Evolutionary conservation across 768 basidiomycete species (phyloP).

Genomic region (Lactarius tabidus): DNA sequence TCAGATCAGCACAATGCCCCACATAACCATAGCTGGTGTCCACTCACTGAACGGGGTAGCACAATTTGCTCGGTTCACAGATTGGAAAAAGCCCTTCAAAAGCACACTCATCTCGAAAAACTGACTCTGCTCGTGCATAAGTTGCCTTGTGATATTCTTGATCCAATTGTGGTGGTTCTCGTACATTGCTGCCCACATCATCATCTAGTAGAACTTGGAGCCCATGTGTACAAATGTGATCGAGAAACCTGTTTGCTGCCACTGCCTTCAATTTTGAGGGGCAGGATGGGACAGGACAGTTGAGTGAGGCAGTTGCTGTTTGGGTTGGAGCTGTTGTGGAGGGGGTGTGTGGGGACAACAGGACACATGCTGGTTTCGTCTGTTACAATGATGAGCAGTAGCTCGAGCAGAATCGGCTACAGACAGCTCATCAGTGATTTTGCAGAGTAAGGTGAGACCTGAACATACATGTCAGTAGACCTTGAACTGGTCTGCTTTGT

Average conservation of each 20-base stretch:
- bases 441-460: background rate
- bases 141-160: slow-evolving; percentile 86
- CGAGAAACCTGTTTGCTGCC: slow-evolving; percentile 82
- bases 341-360: slow-evolving; percentile 36
- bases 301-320: slow-evolving; percentile 38
- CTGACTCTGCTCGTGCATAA: slow-evolving; percentile 74
- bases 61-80: slow-evolving; percentile 85
- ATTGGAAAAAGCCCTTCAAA: slow-evolving; percentile 84
- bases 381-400: slow-evolving; percentile 75
- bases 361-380: slow-evolving; percentile 50
- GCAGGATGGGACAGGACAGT: slow-evolving; percentile 44
- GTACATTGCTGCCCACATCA: slow-evolving; percentile 85
- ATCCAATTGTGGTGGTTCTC: slow-evolving; percentile 91
- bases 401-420: slow-evolving; percentile 93
- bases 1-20: background rate
- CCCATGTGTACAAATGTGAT: slow-evolving; percentile 95
- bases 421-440: slow-evolving; percentile 12
- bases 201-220: slow-evolving; percentile 84
- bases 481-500: slow-evolving; percentile 86
- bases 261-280: slow-evolving; percentile 46
- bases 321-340: too few species aligned
- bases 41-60: slow-evolving; percentile 82
- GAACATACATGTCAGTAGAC: slow-evolving; percentile 84
- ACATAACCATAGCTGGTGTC: too few species aligned
- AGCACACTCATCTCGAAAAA: slow-evolving; percentile 83